Evolutionary conservation across 78 protist genomes (phyloP).

Genomic region (Dictyostelium firmibasis): DNA sequence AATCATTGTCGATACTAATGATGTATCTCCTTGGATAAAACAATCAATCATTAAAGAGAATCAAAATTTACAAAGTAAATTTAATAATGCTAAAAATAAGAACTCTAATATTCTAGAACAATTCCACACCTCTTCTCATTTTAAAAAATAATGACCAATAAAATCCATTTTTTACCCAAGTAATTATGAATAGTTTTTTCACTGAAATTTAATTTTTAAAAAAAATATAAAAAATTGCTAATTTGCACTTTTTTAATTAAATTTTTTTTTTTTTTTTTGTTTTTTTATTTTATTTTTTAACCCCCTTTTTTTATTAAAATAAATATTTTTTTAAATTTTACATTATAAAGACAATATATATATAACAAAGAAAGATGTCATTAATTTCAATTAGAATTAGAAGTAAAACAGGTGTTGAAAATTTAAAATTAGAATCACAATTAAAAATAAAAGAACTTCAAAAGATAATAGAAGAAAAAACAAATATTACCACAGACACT

Average conservation of each 20-base stretch:
- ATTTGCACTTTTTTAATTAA: not conserved
- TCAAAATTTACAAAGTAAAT: not conserved
- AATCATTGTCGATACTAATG: not conserved
- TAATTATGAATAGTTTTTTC: no score
- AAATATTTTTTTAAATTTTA: no score
- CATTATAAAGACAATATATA: no score
- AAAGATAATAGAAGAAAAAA: slow-evolving; percentile 6
- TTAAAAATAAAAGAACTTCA: slow-evolving; percentile 9
- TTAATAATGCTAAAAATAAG: not conserved
- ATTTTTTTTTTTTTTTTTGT: not conserved
- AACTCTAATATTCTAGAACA: not conserved
- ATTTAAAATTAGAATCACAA: slow-evolving; percentile 15
- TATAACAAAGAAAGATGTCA: not conserved
- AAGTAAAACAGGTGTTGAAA: slow-evolving; percentile 64
- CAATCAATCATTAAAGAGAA: not conserved
- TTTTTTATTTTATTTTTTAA: not conserved
- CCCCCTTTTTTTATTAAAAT: not conserved
- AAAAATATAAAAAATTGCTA: not conserved
- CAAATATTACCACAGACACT: not conserved
- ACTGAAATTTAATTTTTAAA: no score
- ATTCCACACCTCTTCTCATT: not conserved
- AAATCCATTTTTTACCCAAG: no score
- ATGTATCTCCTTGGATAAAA: not conserved
- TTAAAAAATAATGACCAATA: not conserved
- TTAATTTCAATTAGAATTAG: slow-evolving; percentile 29